A percentile compares a stretch with the other conserved stretches of the same genome.
Evolutionary conservation across 2,329 filamentous ascomycete species (phyloP).

Genomic region (Cladosporium oxysporum): DNA sequence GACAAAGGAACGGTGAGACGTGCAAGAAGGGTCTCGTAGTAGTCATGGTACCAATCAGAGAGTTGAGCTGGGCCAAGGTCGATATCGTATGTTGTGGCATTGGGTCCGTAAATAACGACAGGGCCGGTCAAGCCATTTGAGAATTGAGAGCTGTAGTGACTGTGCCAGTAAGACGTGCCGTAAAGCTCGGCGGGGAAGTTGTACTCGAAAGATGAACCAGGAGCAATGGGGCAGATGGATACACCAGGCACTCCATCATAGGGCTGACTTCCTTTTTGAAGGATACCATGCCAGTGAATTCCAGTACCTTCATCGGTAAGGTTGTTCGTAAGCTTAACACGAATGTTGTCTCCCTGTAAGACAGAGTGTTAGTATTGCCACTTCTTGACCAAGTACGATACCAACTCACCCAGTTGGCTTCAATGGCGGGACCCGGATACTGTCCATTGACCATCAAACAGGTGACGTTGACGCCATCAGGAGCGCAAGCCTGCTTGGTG

Average conservation of each 20-base stretch:
- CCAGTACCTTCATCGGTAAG: conserved; percentile 39
- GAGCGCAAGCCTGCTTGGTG: conserved; percentile 25
- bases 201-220: conserved; percentile 43
- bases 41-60: conserved; percentile 37
- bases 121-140: conserved; percentile 32
- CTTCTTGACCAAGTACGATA: too few relatives aligned
- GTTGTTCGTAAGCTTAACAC: conserved; percentile 40
- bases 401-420: conserved; percentile 36
- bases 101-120: conserved; percentile 38
- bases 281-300: conserved; percentile 47
- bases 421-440: conserved; percentile 29
- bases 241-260: conserved; percentile 47
- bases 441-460: conserved; percentile 29
- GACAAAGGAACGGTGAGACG: conserved; percentile 9
- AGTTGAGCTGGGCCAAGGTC: conserved; percentile 36
- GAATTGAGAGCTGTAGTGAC: conserved; percentile 39
- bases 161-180: conserved; percentile 41
- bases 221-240: conserved; percentile 45
- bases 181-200: conserved; percentile 42
- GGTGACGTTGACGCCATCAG: conserved; percentile 31
- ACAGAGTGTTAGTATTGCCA: too few relatives aligned
- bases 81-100: conserved; percentile 30
- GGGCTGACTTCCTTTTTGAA: conserved; percentile 38
- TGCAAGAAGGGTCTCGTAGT: conserved; percentile 5
- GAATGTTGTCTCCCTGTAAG: conserved; percentile 38